Percentiles rank a stretch among this genome's conserved stretches.
Evolutionary conservation across 2,329 filamentous ascomycete species (phyloP).

Genomic region (Pseudogymnoascus sp.): DNA sequence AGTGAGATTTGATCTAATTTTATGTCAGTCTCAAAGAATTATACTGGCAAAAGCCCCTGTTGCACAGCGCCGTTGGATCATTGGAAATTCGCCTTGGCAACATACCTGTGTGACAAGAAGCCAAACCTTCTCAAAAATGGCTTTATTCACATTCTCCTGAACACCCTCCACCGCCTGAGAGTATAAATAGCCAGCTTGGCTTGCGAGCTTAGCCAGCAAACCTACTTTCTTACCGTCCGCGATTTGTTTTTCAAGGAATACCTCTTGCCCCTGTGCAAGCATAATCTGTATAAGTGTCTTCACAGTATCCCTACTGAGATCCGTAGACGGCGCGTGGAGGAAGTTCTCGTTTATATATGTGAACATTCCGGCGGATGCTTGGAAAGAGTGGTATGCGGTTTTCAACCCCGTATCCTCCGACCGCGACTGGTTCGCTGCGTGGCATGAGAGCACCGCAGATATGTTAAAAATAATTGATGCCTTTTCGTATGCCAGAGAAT

Average conservation of each 20-base stretch:
- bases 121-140: constrained; percentile 93
- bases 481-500: constrained; percentile 95
- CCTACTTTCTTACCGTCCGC: constrained; percentile 88
- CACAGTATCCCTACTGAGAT: constrained; percentile 89
- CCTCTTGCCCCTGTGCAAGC: constrained; percentile 92
- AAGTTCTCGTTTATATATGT: constrained; percentile 99
- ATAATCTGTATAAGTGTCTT: constrained; percentile 90
- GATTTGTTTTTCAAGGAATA: constrained; percentile 94
- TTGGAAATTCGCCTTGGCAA: constrained; percentile 10
- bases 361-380: constrained; percentile 98
- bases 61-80: background rate
- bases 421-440: constrained; percentile 87
- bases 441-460: constrained; percentile 89
- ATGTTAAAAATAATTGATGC: constrained; percentile 99
- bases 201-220: constrained; percentile 83
- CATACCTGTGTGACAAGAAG: constrained; percentile 69
- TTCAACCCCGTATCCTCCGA: constrained; percentile 90
- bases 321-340: constrained; percentile 90
- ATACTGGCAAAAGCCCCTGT: background rate
- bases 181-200: constrained; percentile 84
- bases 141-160: constrained; percentile 85
- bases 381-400: constrained; percentile 95
- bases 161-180: constrained; percentile 80
- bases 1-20: constrained; percentile 62
- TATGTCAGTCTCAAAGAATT: constrained; percentile 8